Evolutionary conservation across 495 filamentous ascomycete species (phyloP).

Genomic region (Recurvomyces mirabilis): DNA sequence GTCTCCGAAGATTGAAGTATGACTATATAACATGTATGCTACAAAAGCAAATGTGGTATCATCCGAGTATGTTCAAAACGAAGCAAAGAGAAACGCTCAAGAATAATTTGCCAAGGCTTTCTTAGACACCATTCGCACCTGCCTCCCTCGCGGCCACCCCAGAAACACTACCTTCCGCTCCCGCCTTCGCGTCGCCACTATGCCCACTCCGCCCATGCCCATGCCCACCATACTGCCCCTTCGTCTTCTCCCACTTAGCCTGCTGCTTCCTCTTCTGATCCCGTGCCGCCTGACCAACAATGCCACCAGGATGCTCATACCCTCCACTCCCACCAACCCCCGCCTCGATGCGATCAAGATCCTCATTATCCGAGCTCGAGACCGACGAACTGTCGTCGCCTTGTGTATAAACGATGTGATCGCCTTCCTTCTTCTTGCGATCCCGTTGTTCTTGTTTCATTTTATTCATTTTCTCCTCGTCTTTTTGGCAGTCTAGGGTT

Average conservation of each 20-base stretch:
- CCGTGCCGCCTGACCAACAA: constrained; percentile 5
- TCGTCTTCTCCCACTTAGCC: constrained; percentile 7
- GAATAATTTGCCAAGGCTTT: no score
- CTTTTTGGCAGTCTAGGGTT: constrained; percentile 53
- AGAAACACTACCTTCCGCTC: no score
- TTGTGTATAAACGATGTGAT: constrained; percentile 52
- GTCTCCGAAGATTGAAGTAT: no score
- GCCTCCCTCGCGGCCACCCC: no score
- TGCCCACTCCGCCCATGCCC: no score
- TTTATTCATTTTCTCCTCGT: constrained; percentile 49
- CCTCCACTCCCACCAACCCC: constrained; percentile 6
- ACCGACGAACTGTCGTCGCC: constrained; percentile 34
- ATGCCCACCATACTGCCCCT: constrained; percentile 5
- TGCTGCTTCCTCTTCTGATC: constrained; percentile 14
- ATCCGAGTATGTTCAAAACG: no score
- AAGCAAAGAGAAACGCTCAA: no score
- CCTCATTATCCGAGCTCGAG: constrained; percentile 66
- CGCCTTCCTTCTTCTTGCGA: constrained; percentile 51
- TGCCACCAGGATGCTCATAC: constrained; percentile 1
- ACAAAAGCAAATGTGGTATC: no score
- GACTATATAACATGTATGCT: no score
- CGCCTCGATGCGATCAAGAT: constrained; percentile 46
- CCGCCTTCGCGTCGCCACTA: no score
- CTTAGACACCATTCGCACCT: no score
- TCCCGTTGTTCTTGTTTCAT: constrained; percentile 56